phyloP scores from a whole-genome alignment of 75 land plant genomes.

The Cunninghamia lanceolata region DNA sequence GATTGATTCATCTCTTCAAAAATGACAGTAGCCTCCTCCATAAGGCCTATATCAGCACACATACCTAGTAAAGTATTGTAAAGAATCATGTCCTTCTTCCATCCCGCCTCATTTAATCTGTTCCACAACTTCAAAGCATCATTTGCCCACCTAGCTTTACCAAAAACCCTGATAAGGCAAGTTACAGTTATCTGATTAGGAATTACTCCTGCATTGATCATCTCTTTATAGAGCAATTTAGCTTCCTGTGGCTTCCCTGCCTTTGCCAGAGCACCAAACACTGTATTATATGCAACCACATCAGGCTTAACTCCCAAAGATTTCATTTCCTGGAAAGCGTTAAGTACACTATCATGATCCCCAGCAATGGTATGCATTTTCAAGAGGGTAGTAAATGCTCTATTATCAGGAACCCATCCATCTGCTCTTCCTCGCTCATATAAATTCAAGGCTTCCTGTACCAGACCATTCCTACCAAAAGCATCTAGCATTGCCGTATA shows the following conservation, averaged over 20 bases:
- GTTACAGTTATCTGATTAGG: constrained; percentile 80
- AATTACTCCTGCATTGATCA: constrained; percentile 56
- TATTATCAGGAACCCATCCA: constrained; percentile 73
- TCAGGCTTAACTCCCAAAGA: constrained; percentile 64
- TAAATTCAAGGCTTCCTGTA: constrained; percentile 70
- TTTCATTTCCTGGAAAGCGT: constrained; percentile 74
- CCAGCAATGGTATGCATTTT: constrained; percentile 74
- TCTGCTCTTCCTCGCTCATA: constrained; percentile 69
- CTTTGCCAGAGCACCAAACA: constrained; percentile 65
- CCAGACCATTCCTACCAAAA: constrained; percentile 56
- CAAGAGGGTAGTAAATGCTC: constrained; percentile 62
- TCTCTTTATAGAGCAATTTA: constrained; percentile 59
- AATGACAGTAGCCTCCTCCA: constrained; percentile 65
- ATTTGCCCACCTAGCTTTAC: constrained; percentile 65
- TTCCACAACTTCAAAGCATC: constrained; percentile 78
- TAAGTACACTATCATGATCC: constrained; percentile 58
- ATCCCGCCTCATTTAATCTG: constrained; percentile 44
- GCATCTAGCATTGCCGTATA: constrained; percentile 81
- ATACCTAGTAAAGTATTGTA: constrained; percentile 81
- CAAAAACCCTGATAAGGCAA: constrained; percentile 67
- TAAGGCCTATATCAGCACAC: constrained; percentile 81
- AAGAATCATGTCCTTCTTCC: constrained; percentile 67
- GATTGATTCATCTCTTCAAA: constrained; percentile 70
- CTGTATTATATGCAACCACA: constrained; percentile 67
- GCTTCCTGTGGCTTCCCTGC: constrained; percentile 71